These are phyloP conservation scores for Ophiosphaerella korrae DNA, from an alignment of 2,329 filamentous ascomycete genomes.

Conservation along the genomic window DNA sequence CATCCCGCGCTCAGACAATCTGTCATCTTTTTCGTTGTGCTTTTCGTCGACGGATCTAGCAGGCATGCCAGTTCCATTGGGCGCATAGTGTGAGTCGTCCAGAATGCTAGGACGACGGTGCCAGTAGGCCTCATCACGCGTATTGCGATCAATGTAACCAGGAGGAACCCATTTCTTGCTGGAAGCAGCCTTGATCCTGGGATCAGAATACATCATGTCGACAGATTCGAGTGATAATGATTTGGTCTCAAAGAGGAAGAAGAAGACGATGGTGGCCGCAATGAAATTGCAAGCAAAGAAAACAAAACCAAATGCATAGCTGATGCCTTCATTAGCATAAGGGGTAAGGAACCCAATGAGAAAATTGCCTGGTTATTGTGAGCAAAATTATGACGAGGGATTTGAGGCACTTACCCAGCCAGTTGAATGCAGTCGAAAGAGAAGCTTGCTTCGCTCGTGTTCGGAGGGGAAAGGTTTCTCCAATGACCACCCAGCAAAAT, in stretches of 20 bases:
- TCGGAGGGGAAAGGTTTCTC: slow-evolving; percentile 40
- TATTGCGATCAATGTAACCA: slow-evolving; percentile 37
- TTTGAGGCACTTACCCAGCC: slow-evolving; percentile 24
- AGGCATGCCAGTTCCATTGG: slow-evolving; percentile 5
- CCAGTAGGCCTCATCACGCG: slow-evolving; percentile 37
- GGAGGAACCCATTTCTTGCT: slow-evolving; percentile 43
- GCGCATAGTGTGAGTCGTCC: slow-evolving; percentile 9
- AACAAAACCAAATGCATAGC: slow-evolving; percentile 43
- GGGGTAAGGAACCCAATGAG: slow-evolving; percentile 44
- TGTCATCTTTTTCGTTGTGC: slow-evolving; percentile 24
- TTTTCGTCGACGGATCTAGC: slow-evolving; percentile 23
- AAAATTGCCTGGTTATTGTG: slow-evolving; percentile 40
- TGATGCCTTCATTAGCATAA: slow-evolving; percentile 39
- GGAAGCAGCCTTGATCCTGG: slow-evolving; percentile 29
- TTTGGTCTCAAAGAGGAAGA: slow-evolving; percentile 45
- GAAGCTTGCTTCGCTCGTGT: slow-evolving; percentile 43
- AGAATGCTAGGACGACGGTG: slow-evolving; percentile 27
- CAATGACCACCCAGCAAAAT: slow-evolving; percentile 55
- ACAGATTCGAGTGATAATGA: slow-evolving; percentile 43
- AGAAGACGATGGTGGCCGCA: slow-evolving; percentile 37
- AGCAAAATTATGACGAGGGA: slow-evolving; percentile 19
- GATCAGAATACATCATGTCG: slow-evolving; percentile 43
- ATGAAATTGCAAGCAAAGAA: slow-evolving; percentile 44
- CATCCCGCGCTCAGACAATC: slow-evolving; percentile 25
- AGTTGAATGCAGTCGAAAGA: slow-evolving; percentile 40